These are phyloP conservation scores for Hydrangea macrophylla DNA, from an alignment of 148 eudicot genomes.

Conservation along the genomic window DNA sequence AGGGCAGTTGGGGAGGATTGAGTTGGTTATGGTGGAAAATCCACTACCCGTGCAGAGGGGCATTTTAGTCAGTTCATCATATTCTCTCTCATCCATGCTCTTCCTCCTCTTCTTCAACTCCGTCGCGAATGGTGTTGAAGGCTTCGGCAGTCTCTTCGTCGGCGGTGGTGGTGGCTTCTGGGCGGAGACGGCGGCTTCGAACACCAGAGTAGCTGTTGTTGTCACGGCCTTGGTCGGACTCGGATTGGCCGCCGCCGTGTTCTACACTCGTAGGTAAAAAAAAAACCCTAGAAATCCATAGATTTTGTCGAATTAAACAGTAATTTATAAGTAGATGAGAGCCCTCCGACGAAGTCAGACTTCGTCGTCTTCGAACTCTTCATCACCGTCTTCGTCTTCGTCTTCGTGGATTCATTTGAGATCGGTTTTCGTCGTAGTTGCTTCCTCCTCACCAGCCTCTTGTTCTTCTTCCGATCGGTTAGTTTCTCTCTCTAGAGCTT, in stretches of 20 bases:
- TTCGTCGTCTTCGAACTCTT: constrained; percentile 49
- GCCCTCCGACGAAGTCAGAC: constrained; percentile 71
- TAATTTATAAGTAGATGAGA: constrained; percentile 54
- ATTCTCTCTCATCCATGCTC: constrained; percentile 11
- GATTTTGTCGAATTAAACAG: neutral
- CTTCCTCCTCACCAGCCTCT: constrained; percentile 66
- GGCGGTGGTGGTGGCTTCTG: constrained; percentile 33
- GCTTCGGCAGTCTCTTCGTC: constrained; percentile 20
- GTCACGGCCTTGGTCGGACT: constrained; percentile 67
- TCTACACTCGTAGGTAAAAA: constrained; percentile 54
- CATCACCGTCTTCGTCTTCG: constrained; percentile 47
- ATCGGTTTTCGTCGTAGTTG: constrained; percentile 76
- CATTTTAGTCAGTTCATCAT: neutral
- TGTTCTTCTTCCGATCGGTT: constrained; percentile 75
- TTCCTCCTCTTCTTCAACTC: constrained; percentile 19
- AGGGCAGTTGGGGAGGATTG: constrained; percentile 9
- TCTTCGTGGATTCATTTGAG: constrained; percentile 91
- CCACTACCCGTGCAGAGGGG: constrained; percentile 6
- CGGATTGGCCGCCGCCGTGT: constrained; percentile 57
- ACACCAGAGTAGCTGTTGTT: constrained; percentile 39
- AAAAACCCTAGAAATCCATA: constrained; percentile 20
- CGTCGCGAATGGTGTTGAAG: constrained; percentile 23
- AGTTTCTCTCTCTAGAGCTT: constrained; percentile 28
- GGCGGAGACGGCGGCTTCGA: neutral
- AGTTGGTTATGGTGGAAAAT: constrained; percentile 19